Percentiles rank a stretch among this genome's conserved stretches.
Evolutionary conservation across 257 asterid species (phyloP).

Genomic region (Solanum verrucosum): DNA sequence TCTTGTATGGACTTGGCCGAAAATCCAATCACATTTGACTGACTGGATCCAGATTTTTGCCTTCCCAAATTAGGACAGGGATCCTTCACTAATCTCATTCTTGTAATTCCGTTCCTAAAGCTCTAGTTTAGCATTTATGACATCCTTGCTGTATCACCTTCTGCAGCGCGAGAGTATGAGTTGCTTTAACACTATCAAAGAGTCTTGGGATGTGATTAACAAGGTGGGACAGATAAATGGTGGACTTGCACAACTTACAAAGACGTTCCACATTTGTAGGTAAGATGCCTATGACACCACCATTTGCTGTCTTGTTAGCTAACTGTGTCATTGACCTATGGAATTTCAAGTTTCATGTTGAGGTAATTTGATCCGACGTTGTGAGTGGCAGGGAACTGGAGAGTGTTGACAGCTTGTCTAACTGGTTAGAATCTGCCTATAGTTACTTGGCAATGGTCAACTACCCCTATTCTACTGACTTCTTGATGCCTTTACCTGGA

Average conservation of each 20-base stretch:
- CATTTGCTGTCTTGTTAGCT: background rate
- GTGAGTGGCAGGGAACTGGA: constrained; percentile 58
- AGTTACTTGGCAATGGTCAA: constrained; percentile 84
- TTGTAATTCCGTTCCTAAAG: background rate
- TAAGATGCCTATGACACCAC: constrained; percentile 13
- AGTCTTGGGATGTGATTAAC: constrained; percentile 71
- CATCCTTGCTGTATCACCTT: background rate
- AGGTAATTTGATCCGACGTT: background rate
- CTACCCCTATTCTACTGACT: constrained; percentile 85
- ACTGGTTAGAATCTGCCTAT: constrained; percentile 77
- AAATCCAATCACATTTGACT: background rate
- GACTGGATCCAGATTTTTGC: background rate
- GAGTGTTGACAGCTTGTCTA: constrained; percentile 50
- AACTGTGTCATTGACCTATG: background rate
- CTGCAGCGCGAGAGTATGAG: constrained; percentile 67
- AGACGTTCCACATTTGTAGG: constrained; percentile 64
- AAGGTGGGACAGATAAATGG: constrained; percentile 36
- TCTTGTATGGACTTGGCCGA: background rate
- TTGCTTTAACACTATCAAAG: constrained; percentile 71
- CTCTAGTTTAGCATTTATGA: constrained; percentile 2
- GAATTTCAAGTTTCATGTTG: constrained; percentile 10
- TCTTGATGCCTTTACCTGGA: constrained; percentile 91
- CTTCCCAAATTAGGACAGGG: background rate
- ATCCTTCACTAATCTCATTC: background rate
- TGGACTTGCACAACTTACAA: constrained; percentile 60